Evolutionary conservation across 805 yeast genomes (phyloP).

Genomic region (Saturnispora ahearnii): DNA sequence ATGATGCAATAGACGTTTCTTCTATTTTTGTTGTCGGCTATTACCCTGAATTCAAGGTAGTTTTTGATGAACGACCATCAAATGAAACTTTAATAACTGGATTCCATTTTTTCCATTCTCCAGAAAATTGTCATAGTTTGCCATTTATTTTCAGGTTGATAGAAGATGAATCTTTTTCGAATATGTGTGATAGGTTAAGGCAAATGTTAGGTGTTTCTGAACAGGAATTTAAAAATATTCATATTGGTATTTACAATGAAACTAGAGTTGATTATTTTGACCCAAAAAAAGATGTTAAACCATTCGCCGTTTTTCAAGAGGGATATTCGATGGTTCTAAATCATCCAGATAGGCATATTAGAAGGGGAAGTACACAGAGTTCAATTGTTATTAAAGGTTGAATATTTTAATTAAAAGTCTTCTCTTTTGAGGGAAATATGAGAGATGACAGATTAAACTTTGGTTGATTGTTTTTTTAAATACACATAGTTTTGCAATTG

Average conservation of each 20-base stretch:
- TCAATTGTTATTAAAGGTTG: conserved; percentile 48
- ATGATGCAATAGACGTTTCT: conserved; percentile 32
- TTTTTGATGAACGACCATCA: conserved; percentile 21
- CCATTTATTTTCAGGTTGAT: conserved; percentile 73
- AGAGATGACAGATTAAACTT: too few species aligned
- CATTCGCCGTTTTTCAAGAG: conserved; percentile 36
- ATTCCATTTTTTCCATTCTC: conserved; percentile 67
- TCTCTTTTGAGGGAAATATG: too few species aligned
- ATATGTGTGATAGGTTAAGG: conserved; percentile 60
- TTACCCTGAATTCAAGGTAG: conserved; percentile 30
- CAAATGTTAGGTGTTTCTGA: conserved; percentile 65
- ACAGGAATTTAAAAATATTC: conserved; percentile 70
- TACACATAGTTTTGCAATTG: not conserved
- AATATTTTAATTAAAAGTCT: not conserved
- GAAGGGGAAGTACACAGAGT: conserved; percentile 43
- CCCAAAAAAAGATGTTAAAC: conserved; percentile 44
- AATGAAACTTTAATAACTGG: conserved; percentile 44
- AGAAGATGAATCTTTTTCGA: conserved; percentile 55
- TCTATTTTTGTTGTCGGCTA: conserved; percentile 40
- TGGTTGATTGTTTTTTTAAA: too few species aligned
- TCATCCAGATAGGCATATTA: conserved; percentile 74
- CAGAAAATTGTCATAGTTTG: conserved; percentile 62
- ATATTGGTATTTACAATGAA: conserved; percentile 46
- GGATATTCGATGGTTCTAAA: conserved; percentile 58
- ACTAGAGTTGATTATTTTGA: conserved; percentile 30